Evolutionary conservation across 305 asterid genomes (phyloP).

Genomic region (Rubia balearica): DNA sequence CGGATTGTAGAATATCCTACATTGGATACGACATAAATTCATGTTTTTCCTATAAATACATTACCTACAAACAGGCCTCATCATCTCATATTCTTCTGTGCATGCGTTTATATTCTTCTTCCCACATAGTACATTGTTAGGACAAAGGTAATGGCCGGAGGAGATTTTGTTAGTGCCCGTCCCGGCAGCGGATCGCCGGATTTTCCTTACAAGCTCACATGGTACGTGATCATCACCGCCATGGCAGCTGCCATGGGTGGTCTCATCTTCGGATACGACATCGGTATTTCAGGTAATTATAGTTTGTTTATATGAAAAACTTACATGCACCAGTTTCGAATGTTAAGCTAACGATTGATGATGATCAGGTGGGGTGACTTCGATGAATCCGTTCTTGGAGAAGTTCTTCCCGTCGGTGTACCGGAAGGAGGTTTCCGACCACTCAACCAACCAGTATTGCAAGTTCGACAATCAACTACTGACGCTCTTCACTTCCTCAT

Average conservation of each 20-base stretch:
- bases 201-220: constrained; percentile 45
- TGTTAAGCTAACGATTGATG: no score
- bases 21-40: no score
- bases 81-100: no score
- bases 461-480: constrained; percentile 80
- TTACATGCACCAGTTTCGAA: neutral
- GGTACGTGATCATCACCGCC: constrained; percentile 52
- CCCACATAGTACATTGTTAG: neutral
- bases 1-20: no score
- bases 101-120: no score
- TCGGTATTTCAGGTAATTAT: constrained; percentile 66
- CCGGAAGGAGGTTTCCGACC: constrained; percentile 47
- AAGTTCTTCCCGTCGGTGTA: constrained; percentile 62
- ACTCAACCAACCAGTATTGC: constrained; percentile 65
- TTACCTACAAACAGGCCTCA: no score
- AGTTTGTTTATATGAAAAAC: no score
- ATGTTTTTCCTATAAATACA: no score
- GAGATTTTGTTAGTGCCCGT: constrained; percentile 32
- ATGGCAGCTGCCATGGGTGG: constrained; percentile 78
- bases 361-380: constrained; percentile 78
- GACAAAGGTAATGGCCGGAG: constrained; percentile 55
- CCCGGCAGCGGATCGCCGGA: constrained; percentile 2
- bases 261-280: constrained; percentile 79
- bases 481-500: constrained; percentile 75
- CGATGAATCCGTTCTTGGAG: constrained; percentile 72